A percentile compares a stretch with the other conserved stretches of the same genome.
Evolutionary conservation across 1,139 yeast species (phyloP).

Genomic region (Trichomonascaceae sp.): DNA sequence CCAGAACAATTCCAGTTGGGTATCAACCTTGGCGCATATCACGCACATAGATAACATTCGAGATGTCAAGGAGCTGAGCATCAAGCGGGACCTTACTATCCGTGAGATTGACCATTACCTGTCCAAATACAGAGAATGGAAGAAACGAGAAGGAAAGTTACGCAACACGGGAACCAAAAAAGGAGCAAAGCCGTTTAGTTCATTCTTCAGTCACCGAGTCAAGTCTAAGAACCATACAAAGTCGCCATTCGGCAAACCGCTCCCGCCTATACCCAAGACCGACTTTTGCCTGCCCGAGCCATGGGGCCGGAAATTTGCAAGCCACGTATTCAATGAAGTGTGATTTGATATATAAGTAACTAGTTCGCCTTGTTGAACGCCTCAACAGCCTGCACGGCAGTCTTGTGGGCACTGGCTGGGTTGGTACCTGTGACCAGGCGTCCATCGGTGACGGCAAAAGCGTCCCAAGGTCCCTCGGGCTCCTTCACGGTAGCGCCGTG

Average conservation of each 20-base stretch:
- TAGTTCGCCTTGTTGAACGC: too few relatives aligned
- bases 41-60: constrained; percentile 39
- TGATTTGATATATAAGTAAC: too few relatives aligned
- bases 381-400: constrained; percentile 29
- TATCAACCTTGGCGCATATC: constrained; percentile 34
- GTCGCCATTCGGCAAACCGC: too few relatives aligned
- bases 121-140: constrained; percentile 35
- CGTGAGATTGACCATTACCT: constrained; percentile 37
- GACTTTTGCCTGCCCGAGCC: too few relatives aligned
- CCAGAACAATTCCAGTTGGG: constrained; percentile 49
- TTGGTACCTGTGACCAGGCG: constrained; percentile 48
- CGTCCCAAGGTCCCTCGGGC: constrained; percentile 42
- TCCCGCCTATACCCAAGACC: too few relatives aligned
- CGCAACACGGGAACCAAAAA: too few relatives aligned
- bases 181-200: too few relatives aligned
- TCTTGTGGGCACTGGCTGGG: constrained; percentile 45
- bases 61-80: constrained; percentile 36
- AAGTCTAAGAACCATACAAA: too few relatives aligned
- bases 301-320: too few relatives aligned
- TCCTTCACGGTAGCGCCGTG: constrained; percentile 30
- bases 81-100: constrained; percentile 40
- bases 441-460: constrained; percentile 39
- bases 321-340: too few relatives aligned
- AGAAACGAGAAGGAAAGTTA: constrained; percentile 17
- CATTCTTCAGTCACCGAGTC: too few relatives aligned